Evolutionary conservation across 768 basidiomycete genomes (phyloP).

Genomic region (Hypsizygus marmoreus): DNA sequence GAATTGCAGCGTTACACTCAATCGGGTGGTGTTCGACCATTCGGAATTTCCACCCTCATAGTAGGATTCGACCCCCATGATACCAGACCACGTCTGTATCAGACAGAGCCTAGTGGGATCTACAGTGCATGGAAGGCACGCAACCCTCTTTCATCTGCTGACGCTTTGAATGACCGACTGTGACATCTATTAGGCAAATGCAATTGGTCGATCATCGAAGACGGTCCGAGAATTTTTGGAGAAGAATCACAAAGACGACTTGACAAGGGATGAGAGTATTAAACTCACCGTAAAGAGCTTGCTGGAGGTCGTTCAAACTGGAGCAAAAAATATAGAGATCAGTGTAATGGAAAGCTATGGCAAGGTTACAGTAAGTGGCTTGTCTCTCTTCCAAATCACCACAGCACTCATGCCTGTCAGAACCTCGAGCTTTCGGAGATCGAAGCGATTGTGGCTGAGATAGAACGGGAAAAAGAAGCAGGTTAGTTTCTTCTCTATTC

Average conservation of each 20-base stretch:
- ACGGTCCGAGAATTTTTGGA: slow-evolving; percentile 98
- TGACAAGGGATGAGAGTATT: slow-evolving; percentile 86
- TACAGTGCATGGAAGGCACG: slow-evolving; percentile 97
- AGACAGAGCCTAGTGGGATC: slow-evolving; percentile 97
- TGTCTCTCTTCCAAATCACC: not conserved
- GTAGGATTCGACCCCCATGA: slow-evolving; percentile 97
- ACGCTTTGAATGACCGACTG: not conserved
- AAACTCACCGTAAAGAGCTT: slow-evolving; percentile 95
- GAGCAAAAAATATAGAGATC: slow-evolving; percentile 99
- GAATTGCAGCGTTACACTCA: slow-evolving; percentile 85
- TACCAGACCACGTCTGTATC: slow-evolving; percentile 83
- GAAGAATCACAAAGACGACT: slow-evolving; percentile 94
- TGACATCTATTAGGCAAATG: slow-evolving; percentile 75
- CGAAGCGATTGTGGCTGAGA: slow-evolving; percentile 87
- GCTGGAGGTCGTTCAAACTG: slow-evolving; percentile 97
- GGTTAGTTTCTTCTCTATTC: slow-evolving; percentile 55
- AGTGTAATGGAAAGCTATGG: slow-evolving; percentile 96
- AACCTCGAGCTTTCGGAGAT: slow-evolving; percentile 87
- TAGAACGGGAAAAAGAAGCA: slow-evolving; percentile 97
- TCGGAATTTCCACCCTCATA: slow-evolving; percentile 96
- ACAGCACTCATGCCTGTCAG: slow-evolving; percentile 39
- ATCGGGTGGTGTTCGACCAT: slow-evolving; percentile 97
- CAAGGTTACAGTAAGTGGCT: slow-evolving; percentile 74
- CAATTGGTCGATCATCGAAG: slow-evolving; percentile 96
- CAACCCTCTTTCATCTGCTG: slow-evolving; percentile 3